These are phyloP conservation scores for Tetrahymena elliotti DNA, from an alignment of 73 alveolate species.

Conservation along the genomic window DNA sequence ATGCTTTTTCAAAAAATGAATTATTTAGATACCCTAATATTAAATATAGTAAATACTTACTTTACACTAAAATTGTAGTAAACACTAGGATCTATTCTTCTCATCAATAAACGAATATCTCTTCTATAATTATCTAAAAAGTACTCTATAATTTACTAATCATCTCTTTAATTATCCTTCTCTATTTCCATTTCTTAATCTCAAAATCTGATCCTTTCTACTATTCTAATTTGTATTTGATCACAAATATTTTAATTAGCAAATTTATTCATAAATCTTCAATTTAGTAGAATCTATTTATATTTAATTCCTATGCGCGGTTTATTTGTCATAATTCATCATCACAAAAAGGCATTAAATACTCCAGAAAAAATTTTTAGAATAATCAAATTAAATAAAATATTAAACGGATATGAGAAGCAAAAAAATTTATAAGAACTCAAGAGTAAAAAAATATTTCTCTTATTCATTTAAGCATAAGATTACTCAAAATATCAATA, in stretches of 20 bases:
- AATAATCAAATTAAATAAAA: too few relatives aligned
- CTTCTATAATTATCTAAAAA: background rate
- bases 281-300: background rate
- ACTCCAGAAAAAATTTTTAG: too few relatives aligned
- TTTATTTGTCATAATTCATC: background rate
- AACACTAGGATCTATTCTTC: background rate
- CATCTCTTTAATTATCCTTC: background rate
- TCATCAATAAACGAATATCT: background rate
- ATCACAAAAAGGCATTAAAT: background rate
- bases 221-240: background rate
- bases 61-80: background rate
- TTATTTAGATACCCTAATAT: background rate
- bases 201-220: background rate
- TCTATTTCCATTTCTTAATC: background rate
- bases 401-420: too few relatives aligned
- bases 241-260: background rate
- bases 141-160: background rate
- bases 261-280: background rate
- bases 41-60: background rate
- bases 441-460: too few relatives aligned
- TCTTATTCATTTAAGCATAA: too few relatives aligned
- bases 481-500: too few relatives aligned
- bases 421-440: too few relatives aligned
- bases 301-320: background rate
- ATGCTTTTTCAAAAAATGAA: background rate